Evolutionary conservation across 2,329 filamentous ascomycete species (phyloP).

Genomic region (Metarhizium guizhouense): DNA sequence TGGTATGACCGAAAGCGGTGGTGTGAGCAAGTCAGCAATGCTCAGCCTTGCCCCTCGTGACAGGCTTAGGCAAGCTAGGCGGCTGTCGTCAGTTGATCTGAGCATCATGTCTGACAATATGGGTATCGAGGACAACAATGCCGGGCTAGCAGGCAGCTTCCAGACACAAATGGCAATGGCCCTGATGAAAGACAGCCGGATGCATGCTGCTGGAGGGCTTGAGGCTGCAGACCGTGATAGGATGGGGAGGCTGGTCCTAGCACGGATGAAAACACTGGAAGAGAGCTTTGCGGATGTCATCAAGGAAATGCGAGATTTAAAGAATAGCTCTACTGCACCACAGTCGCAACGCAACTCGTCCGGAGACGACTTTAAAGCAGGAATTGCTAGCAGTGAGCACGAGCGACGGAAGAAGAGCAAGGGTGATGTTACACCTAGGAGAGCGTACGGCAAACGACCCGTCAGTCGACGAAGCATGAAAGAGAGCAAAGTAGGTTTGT

Average conservation of each 20-base stretch:
- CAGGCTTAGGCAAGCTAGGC: slow-evolving; percentile 28
- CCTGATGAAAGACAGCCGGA: slow-evolving; percentile 46
- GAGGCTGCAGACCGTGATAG: slow-evolving; percentile 48
- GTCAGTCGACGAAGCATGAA: slow-evolving; percentile 33
- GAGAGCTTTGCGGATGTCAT: slow-evolving; percentile 85
- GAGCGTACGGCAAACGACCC: slow-evolving; percentile 20
- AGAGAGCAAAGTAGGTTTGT: slow-evolving; percentile 25
- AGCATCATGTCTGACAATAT: slow-evolving; percentile 64
- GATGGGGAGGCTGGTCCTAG: slow-evolving; percentile 73
- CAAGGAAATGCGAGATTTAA: slow-evolving; percentile 63
- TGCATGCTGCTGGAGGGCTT: slow-evolving; percentile 33
- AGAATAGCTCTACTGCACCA: slow-evolving; percentile 35
- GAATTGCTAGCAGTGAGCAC: slow-evolving; percentile 23
- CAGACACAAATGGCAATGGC: slow-evolving; percentile 73
- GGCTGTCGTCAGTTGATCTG: slow-evolving; percentile 58
- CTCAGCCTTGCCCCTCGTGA: slow-evolving; percentile 39
- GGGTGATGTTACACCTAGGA: slow-evolving; percentile 18
- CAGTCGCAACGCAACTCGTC: slow-evolving; percentile 44
- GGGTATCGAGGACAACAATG: slow-evolving; percentile 51
- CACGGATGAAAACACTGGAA: slow-evolving; percentile 86
- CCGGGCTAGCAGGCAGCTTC: slow-evolving; percentile 64
- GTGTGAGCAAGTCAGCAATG: slow-evolving; percentile 35
- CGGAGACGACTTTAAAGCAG: slow-evolving; percentile 27
- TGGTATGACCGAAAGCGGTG: slow-evolving; percentile 24
- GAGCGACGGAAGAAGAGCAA: slow-evolving; percentile 19